phyloP scores from a whole-genome alignment of 192 early-diverging fungal species.

The Chytriomyces confervae region DNA sequence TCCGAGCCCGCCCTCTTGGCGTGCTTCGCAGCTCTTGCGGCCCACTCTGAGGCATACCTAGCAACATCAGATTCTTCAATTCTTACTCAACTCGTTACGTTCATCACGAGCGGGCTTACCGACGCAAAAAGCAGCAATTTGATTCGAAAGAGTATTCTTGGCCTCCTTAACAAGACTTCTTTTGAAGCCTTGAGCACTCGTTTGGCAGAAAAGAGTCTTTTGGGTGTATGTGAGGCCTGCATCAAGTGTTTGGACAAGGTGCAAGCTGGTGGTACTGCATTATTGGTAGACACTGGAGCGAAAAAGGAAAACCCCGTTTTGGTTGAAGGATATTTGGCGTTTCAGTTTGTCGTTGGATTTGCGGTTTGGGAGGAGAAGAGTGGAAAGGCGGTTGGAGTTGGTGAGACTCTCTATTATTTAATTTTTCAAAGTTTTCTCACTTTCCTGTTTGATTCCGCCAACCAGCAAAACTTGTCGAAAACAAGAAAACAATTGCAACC shows the following conservation, averaged over 20 bases:
- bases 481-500: constrained; percentile 41
- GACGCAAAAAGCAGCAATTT: constrained; percentile 61
- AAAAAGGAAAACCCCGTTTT: constrained; percentile 56
- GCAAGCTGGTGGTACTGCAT: constrained; percentile 45
- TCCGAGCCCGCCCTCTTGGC: constrained; percentile 70
- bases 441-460: constrained; percentile 21
- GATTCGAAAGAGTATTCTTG: constrained; percentile 70
- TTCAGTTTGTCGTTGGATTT: constrained; percentile 41
- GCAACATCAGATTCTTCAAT: constrained; percentile 44
- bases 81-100: constrained; percentile 51
- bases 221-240: constrained; percentile 60
- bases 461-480: constrained; percentile 53
- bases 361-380: constrained; percentile 30
- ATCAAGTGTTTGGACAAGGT: constrained; percentile 54
- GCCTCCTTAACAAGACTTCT: constrained; percentile 38
- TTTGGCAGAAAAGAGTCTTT: constrained; percentile 22
- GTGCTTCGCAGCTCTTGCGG: constrained; percentile 65
- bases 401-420: constrained; percentile 20
- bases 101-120: constrained; percentile 59
- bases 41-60: constrained; percentile 60
- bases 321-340: constrained; percentile 48
- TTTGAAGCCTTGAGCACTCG: constrained; percentile 56
- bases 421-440: neutral
- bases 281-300: constrained; percentile 47
- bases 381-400: constrained; percentile 19